phyloP scores from a whole-genome alignment of 768 basidiomycete species.

The Mycena pura region DNA sequence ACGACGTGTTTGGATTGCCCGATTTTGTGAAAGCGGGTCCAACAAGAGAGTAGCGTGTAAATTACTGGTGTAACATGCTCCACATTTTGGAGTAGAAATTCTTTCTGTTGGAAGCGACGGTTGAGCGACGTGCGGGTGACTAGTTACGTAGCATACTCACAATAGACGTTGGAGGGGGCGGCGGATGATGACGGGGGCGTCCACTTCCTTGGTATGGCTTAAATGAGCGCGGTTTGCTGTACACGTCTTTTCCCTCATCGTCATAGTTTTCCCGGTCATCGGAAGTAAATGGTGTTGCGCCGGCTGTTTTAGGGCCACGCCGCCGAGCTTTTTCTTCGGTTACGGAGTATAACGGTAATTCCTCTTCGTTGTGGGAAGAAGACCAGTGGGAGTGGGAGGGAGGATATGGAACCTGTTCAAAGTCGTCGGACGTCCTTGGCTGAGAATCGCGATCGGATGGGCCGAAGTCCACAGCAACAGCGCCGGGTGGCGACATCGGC shows the following conservation, averaged over 20 bases:
- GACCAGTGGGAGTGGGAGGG: conserved; percentile 43
- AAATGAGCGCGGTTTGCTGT: conserved; percentile 52
- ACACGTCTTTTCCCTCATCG: conserved; percentile 60
- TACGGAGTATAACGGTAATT: conserved; percentile 59
- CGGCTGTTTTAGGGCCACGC: conserved; percentile 41
- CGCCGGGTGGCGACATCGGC: conserved; percentile 64
- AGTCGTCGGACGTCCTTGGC: conserved; percentile 66
- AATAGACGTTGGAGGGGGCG: conserved; percentile 71
- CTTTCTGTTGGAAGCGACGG: conserved; percentile 51
- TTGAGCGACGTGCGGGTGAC: background rate
- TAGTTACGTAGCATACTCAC: conserved; percentile 44
- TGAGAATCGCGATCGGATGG: conserved; percentile 56
- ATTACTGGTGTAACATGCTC: conserved; percentile 80
- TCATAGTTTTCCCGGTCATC: conserved; percentile 43
- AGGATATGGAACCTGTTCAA: conserved; percentile 74
- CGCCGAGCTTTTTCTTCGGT: conserved; percentile 72
- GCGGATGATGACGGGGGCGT: conserved; percentile 61
- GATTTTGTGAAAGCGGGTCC: conserved; percentile 94
- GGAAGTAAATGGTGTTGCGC: conserved; percentile 24
- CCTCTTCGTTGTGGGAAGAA: conserved; percentile 48
- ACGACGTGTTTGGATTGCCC: conserved; percentile 86
- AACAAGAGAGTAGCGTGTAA: conserved; percentile 94
- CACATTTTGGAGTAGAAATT: conserved; percentile 80
- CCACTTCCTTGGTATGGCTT: conserved; percentile 59
- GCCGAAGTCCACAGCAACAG: conserved; percentile 76